These are phyloP conservation scores for Harringtonia aguacate DNA, from an alignment of 2,329 filamentous ascomycete genomes.

Conservation along the genomic window DNA sequence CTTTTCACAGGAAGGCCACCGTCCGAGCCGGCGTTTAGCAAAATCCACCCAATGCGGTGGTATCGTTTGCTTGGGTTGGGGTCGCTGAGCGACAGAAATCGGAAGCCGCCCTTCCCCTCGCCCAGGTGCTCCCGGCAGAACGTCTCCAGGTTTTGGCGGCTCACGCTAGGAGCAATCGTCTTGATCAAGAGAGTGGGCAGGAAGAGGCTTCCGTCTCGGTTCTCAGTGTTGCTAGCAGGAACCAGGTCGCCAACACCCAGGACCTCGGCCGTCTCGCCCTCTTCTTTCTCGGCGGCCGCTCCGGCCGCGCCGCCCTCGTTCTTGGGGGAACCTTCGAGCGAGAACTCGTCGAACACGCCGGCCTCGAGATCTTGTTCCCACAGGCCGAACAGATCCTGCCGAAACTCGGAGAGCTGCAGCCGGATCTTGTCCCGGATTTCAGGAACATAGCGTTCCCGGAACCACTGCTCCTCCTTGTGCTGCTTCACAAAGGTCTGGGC, in stretches of 20 bases:
- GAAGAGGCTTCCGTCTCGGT: constrained; percentile 78
- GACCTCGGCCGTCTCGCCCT: constrained; percentile 91
- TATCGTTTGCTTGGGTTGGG: constrained; percentile 96
- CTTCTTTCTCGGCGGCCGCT: constrained; percentile 83
- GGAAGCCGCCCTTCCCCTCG: constrained; percentile 83
- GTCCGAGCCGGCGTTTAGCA: constrained; percentile 75
- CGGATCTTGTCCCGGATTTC: constrained; percentile 70
- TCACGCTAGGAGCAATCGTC: constrained; percentile 93
- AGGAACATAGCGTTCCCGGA: constrained; percentile 85
- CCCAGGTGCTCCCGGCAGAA: constrained; percentile 93
- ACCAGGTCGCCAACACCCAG: constrained; percentile 86
- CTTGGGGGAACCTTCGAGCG: constrained; percentile 87
- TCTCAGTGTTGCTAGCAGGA: constrained; percentile 70
- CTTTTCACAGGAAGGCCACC: constrained; percentile 40
- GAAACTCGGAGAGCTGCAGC: constrained; percentile 66
- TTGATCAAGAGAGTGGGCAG: constrained; percentile 95
- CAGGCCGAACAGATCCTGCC: constrained; percentile 66
- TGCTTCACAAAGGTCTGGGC: constrained; percentile 81
- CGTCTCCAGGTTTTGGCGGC: constrained; percentile 80
- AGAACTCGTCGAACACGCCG: constrained; percentile 88
- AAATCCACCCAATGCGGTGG: constrained; percentile 97
- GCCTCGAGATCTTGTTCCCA: constrained; percentile 83
- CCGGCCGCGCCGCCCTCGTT: constrained; percentile 81
- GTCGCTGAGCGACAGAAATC: constrained; percentile 91
- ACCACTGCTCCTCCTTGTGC: constrained; percentile 96